A percentile compares a stretch with the other conserved stretches of the same genome.
Evolutionary conservation across 345 rosid genomes (phyloP).

Genomic region (Turritis glabra): DNA sequence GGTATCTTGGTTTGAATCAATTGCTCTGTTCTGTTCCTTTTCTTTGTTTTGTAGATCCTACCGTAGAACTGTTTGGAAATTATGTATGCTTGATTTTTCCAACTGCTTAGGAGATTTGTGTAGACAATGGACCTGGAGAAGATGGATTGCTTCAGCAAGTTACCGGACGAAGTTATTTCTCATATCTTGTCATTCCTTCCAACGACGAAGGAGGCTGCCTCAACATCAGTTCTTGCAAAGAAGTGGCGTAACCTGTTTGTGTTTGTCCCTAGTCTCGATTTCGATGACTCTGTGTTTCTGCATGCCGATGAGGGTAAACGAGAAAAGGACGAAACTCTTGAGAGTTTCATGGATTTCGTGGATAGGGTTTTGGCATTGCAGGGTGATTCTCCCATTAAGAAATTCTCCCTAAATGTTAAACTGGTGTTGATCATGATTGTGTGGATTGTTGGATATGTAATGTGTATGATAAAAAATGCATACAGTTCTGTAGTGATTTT

Average conservation of each 20-base stretch:
- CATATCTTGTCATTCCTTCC: constrained; percentile 27
- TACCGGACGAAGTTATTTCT: constrained; percentile 20
- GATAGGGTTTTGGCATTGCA: constrained; percentile 20
- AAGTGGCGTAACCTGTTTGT: constrained; percentile 30
- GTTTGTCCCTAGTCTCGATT: constrained; percentile 16
- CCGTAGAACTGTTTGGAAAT: not conserved
- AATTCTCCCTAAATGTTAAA: constrained; percentile 12
- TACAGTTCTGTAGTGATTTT: not conserved
- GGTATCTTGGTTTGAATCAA: not conserved
- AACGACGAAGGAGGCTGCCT: constrained; percentile 27
- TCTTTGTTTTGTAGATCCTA: not conserved
- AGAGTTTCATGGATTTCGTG: constrained; percentile 21
- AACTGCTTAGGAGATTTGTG: not conserved
- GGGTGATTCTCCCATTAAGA: constrained; percentile 10
- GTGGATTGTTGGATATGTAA: constrained; percentile 29
- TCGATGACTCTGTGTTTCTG: constrained; percentile 12
- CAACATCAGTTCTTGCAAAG: constrained; percentile 28
- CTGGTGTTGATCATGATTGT: constrained; percentile 6
- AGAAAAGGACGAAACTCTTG: not conserved
- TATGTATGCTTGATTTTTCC: not conserved
- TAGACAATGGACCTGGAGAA: not conserved
- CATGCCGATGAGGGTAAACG: not conserved
- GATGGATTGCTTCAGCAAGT: constrained; percentile 20
- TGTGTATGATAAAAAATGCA: constrained; percentile 4
- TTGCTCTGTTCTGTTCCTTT: not conserved